Evolutionary conservation across 257 asterid genomes (phyloP), one percentile per base, ranked within the genome.

Genomic region (Osmanthus fragrans): DNA sequence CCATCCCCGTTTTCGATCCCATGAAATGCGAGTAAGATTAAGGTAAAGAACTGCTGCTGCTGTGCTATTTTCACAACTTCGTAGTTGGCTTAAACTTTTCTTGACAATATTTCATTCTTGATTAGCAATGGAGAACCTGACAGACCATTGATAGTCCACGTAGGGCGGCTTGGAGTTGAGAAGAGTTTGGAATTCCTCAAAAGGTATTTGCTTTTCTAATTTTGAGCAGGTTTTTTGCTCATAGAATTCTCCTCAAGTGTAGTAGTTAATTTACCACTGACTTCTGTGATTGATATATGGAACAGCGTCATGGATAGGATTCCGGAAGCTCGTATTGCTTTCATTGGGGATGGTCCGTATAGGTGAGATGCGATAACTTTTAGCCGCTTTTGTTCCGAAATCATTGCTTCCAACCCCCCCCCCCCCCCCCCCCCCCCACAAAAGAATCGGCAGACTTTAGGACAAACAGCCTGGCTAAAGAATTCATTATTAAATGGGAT

Each of bases 271-370:
- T 37, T 71, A 75, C 45, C 51, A 18, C 42, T 83, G 64, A 79
- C 75, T 16, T 32, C 63, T 68, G 67, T 77, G 47, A 45, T 79
- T 49, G 63, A 39, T 70, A n/a, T 81, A 81, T 81, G 86, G 68
- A 86, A 82, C 97, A 96, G 97, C 82, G 92, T 94, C 69, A 94
- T 94, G 97, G 98, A 92, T 81, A 77, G 83, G 78, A 89, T 94
- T 76, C 98, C 97, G 25, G 96, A 90, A 74, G 98, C 96, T 69
- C 90, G 97, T 19, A 90, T 94, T 56, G 98, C 99, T 23, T 92
- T 94, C 76, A 78, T 92, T 29, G 99, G 99, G 54, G 99, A 94
- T 32, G 99, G 98, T 30, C 99, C 99, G 9, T 90, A 90, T 90
- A 91, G 96, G 99, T 94, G 76, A 87, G 88, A 19, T 71, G 36